Conservation (phyloP, 441 rosid species). For the Syzygium malaccense region DNA sequence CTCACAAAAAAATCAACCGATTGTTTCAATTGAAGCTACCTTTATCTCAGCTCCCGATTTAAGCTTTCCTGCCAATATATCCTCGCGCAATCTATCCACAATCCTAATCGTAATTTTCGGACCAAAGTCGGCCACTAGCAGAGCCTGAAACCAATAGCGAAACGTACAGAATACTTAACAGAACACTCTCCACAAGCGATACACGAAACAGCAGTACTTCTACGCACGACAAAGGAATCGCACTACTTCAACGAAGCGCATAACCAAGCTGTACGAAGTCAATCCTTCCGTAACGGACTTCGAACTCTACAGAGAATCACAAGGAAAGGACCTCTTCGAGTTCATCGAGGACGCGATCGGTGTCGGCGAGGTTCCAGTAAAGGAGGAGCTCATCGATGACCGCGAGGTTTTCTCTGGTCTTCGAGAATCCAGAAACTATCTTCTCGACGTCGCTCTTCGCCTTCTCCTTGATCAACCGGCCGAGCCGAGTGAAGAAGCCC, state of each 20-base stretch:
- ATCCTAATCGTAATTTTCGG: constrained; percentile 81
- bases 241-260: not conserved
- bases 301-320: not conserved
- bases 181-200: not conserved
- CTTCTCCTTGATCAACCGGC: constrained; percentile 85
- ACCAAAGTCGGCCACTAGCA: constrained; percentile 90
- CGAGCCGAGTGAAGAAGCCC: constrained; percentile 83
- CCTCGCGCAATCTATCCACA: constrained; percentile 78
- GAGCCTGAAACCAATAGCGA: constrained; percentile 31
- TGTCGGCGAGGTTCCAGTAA: constrained; percentile 89
- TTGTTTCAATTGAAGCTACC: constrained; percentile 18
- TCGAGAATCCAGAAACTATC: constrained; percentile 84
- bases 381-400: constrained; percentile 88
- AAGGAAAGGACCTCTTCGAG: constrained; percentile 64
- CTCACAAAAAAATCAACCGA: not conserved
- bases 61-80: constrained; percentile 76
- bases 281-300: not conserved
- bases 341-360: constrained; percentile 92
- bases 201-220: not conserved
- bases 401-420: constrained; percentile 85
- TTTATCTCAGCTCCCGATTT: constrained; percentile 89
- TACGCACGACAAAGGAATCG: not conserved
- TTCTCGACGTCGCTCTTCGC: constrained; percentile 91
- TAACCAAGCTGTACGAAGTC: not conserved
- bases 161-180: not conserved